Evolutionary conservation across 805 yeast genomes (phyloP), one percentile per base, ranked within the genome.

Genomic region (Saturnispora diversa): DNA sequence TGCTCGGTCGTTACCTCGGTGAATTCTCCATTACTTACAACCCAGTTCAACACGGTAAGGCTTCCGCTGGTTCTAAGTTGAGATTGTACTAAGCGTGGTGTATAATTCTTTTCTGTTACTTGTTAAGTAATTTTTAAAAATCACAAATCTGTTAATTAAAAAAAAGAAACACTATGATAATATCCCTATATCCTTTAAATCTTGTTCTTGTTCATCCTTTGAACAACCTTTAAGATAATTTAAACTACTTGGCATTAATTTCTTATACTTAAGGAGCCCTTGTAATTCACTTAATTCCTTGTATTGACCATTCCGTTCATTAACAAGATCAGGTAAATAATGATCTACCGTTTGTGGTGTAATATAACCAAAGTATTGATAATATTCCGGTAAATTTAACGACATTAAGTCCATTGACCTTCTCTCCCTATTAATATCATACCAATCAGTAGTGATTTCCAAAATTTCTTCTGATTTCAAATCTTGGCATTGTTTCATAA

Each of bases 1-100:
- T 92, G 98, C 88, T 90, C 68, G 97, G 98, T 69, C 96, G 90
- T 84, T 92, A 92, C 94, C 84, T 92, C 64, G 99, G 97, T 77
- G 99, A 92, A 79, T 92, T 92, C 86, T 90, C 98, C 65, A 92
- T 92, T 74, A 77, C 98, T 63, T 92, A 92, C 80, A 84, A 95
- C 72, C 98, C 99, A 68, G 97, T 90, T 69, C 86, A 94, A 80
- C 99, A 94, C 80, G 97, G 97, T 82, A 61, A 60, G 54, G 54
- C 63, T 44, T 52, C 64, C 47, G 51, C 56, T 44, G 65, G 64
- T 56, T 55, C 64, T 34, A 59, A 59, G 53, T 56, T 60, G 53
- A 60, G 51, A 54, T 59, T 60, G 50, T 59, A 60, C 53, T 60
- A 57, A 52, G 44, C 48, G 44, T 46, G 47, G 38, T 28, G 37